Conservation (phyloP, 2,329 filamentous ascomycete genomes). For the Pseudogymnoascus sp. region DNA sequence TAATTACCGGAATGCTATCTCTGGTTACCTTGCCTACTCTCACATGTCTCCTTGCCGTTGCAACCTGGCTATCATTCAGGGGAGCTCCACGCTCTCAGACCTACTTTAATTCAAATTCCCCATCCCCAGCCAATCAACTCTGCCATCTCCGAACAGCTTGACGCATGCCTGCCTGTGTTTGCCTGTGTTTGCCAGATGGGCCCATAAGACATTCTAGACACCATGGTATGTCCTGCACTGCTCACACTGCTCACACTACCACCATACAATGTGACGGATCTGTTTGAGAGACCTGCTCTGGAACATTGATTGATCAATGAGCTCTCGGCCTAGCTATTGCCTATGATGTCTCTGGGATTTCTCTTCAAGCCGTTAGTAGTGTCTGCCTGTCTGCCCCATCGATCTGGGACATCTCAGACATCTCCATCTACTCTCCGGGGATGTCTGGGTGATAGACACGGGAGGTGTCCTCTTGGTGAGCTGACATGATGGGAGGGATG, state of each 20-base stretch:
- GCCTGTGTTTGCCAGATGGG: background rate
- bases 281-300: background rate
- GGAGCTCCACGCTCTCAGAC: background rate
- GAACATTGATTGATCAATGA: background rate
- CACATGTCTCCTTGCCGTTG: background rate
- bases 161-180: background rate
- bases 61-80: background rate
- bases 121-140: background rate
- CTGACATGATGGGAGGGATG: background rate
- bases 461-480: background rate
- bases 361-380: background rate
- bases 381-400: background rate
- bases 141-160: background rate
- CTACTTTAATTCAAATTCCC: slow-evolving; percentile 2
- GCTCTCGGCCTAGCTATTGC: background rate
- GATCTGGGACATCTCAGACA: slow-evolving; percentile 3
- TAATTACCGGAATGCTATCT: background rate
- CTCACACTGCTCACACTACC: background rate
- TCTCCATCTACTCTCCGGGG: slow-evolving; percentile 1
- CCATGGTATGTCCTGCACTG: background rate
- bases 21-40: background rate
- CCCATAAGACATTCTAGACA: background rate
- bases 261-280: background rate
- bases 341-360: background rate
- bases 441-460: background rate